Conservation (phyloP, 73 alveolate species). For the Loxodes magnus region DNA sequence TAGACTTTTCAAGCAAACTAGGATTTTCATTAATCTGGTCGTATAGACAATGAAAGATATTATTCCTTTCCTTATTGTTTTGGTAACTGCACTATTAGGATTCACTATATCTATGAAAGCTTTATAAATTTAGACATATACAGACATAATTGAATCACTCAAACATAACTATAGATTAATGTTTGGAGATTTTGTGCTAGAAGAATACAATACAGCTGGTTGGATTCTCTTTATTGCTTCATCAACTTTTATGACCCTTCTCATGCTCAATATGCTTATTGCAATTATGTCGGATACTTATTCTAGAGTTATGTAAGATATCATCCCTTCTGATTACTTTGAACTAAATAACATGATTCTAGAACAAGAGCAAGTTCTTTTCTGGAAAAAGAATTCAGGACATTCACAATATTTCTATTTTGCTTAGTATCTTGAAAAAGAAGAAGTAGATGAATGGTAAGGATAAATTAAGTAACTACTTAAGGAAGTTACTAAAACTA, state of each 20-base stretch:
- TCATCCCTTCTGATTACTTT: not conserved
- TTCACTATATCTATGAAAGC: not conserved
- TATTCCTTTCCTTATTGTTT: not conserved
- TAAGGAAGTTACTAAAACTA: too few species aligned
- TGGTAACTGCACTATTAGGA: not conserved
- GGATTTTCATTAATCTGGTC: slow-evolving; percentile 7
- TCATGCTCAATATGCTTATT: slow-evolving; percentile 3
- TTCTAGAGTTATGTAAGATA: slow-evolving; percentile 2
- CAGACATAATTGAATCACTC: not conserved
- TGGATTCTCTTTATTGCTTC: not conserved
- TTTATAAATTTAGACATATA: not conserved
- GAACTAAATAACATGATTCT: not conserved
- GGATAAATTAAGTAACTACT: too few species aligned
- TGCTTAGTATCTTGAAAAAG: too few species aligned
- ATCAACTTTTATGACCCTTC: not conserved
- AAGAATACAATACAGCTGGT: not conserved
- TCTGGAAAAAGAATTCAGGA: not conserved
- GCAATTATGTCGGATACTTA: slow-evolving; percentile 13
- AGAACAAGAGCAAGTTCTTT: not conserved
- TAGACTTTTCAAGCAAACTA: not conserved
- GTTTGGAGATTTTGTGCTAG: slow-evolving; percentile 8
- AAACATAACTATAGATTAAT: not conserved
- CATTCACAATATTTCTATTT: too few species aligned
- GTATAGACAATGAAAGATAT: slow-evolving; percentile 3
- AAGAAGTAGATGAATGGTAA: too few species aligned